A percentile compares a stretch with the other conserved stretches of the same genome.
phyloP scores from a whole-genome alignment of 805 yeast genomes.

The Suhomyces faveliae region DNA sequence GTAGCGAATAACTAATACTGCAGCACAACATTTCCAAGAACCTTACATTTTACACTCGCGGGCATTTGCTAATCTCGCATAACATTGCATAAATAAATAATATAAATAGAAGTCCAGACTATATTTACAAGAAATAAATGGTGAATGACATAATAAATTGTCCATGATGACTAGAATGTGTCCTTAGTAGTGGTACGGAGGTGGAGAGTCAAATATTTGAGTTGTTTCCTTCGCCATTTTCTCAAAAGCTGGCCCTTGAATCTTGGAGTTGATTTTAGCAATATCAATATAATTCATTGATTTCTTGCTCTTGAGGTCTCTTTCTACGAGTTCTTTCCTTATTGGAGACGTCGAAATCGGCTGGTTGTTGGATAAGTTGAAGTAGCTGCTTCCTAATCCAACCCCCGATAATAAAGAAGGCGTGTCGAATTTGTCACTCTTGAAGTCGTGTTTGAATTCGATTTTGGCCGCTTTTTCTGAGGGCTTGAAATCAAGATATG shows the following conservation, averaged over 20 bases:
- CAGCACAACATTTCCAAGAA: too few relatives aligned
- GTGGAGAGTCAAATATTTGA: conserved; percentile 20
- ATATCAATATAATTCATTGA: conserved; percentile 29
- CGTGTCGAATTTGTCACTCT: conserved; percentile 1
- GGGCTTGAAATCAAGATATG: conserved; percentile 5
- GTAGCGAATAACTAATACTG: too few relatives aligned
- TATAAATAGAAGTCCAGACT: conserved; percentile 1
- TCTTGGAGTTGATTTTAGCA: conserved; percentile 24
- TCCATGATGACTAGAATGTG: not conserved
- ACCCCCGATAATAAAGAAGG: conserved; percentile 20
- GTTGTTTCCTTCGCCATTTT: conserved; percentile 4
- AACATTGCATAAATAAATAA: conserved; percentile 1
- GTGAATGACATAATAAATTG: not conserved
- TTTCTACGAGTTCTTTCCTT: conserved; percentile 12
- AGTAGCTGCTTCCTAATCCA: conserved; percentile 40
- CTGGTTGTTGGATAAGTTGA: conserved; percentile 18
- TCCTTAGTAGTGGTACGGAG: conserved; percentile 22
- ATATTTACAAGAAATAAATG: conserved; percentile 5
- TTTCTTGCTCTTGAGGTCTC: conserved; percentile 14
- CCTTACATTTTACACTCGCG: too few relatives aligned
- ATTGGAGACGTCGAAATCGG: conserved; percentile 31
- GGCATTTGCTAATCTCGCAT: not conserved
- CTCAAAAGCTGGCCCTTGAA: conserved; percentile 15
- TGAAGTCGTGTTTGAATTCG: conserved; percentile 1
- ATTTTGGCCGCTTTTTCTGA: not conserved